Percentiles rank a stretch among this genome's conserved stretches.
These are phyloP conservation scores for Cinnamomum micranthum DNA, from an alignment of 164 flowering plant genomes.

Conservation along the genomic window DNA sequence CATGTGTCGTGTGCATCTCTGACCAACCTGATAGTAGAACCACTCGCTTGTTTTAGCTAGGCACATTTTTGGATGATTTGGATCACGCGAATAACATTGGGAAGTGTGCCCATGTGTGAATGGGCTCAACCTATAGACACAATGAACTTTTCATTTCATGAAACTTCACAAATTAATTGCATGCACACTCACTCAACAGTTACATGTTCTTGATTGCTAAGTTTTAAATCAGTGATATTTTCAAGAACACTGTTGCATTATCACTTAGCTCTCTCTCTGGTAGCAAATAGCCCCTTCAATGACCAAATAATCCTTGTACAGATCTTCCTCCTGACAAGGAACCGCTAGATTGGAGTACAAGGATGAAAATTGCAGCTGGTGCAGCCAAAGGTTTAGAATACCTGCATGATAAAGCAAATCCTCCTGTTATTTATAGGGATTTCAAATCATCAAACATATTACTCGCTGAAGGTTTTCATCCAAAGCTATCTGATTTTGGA, in stretches of 20 bases:
- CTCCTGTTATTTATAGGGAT: conserved; percentile 70
- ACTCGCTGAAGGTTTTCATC: conserved; percentile 48
- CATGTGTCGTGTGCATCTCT: too few relatives aligned
- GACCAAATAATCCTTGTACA: conserved; percentile 11
- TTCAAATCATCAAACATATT: conserved; percentile 66
- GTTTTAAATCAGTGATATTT: too few relatives aligned
- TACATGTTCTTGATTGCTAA: too few relatives aligned
- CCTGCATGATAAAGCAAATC: conserved; percentile 56
- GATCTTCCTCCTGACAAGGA: conserved; percentile 41
- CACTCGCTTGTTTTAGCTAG: too few relatives aligned
- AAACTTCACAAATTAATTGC: too few relatives aligned
- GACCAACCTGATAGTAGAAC: too few relatives aligned
- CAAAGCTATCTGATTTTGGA: conserved; percentile 81
- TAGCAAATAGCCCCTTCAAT: background rate
- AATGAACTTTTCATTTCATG: background rate
- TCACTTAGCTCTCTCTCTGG: too few relatives aligned
- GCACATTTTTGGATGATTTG: too few relatives aligned
- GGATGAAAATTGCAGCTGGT: conserved; percentile 75
- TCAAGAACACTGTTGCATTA: too few relatives aligned
- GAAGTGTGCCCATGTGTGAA: background rate
- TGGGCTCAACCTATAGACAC: background rate
- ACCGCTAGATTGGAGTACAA: conserved; percentile 69
- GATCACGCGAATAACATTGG: too few relatives aligned
- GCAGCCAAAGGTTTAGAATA: conserved; percentile 71
- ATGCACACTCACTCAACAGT: too few relatives aligned